Evolutionary conservation across 139 green algal genomes (phyloP).

Genomic region (Picochlorum sp.): DNA sequence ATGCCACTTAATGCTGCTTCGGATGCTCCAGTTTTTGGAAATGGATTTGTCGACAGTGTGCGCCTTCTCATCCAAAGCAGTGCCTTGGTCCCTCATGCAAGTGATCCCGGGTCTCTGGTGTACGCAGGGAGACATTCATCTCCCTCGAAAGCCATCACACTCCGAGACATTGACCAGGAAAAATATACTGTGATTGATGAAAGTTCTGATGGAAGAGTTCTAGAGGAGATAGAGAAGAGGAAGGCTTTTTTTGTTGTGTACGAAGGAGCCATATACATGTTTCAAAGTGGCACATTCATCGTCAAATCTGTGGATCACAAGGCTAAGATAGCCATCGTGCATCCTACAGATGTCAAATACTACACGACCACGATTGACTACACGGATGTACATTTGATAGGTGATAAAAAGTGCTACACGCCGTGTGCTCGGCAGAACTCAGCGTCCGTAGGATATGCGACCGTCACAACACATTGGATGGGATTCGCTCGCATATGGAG

Average conservation of each 20-base stretch:
- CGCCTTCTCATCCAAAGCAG: slow-evolving; percentile 1
- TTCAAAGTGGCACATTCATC: slow-evolving; percentile 79
- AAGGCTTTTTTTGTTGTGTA: slow-evolving; percentile 86
- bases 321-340: slow-evolving; percentile 57
- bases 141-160: slow-evolving; percentile 29
- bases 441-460: not conserved
- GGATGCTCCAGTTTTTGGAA: slow-evolving; percentile 15
- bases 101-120: slow-evolving; percentile 22
- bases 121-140: slow-evolving; percentile 47
- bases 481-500: slow-evolving; percentile 74
- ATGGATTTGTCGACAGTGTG: slow-evolving; percentile 4
- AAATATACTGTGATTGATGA: slow-evolving; percentile 72
- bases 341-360: slow-evolving; percentile 75
- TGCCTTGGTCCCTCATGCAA: slow-evolving; percentile 23
- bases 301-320: slow-evolving; percentile 73
- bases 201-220: slow-evolving; percentile 27
- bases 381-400: slow-evolving; percentile 67
- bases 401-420: slow-evolving; percentile 12
- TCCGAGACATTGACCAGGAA: slow-evolving; percentile 81
- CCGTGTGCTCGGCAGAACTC: not conserved
- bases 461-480: slow-evolving; percentile 63
- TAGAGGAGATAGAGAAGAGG: slow-evolving; percentile 80
- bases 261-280: slow-evolving; percentile 86
- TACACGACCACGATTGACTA: slow-evolving; percentile 63
- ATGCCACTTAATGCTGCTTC: slow-evolving; percentile 33